These are phyloP conservation scores for Collybia sp. DNA, from an alignment of 768 basidiomycete species.

Conservation along the genomic window DNA sequence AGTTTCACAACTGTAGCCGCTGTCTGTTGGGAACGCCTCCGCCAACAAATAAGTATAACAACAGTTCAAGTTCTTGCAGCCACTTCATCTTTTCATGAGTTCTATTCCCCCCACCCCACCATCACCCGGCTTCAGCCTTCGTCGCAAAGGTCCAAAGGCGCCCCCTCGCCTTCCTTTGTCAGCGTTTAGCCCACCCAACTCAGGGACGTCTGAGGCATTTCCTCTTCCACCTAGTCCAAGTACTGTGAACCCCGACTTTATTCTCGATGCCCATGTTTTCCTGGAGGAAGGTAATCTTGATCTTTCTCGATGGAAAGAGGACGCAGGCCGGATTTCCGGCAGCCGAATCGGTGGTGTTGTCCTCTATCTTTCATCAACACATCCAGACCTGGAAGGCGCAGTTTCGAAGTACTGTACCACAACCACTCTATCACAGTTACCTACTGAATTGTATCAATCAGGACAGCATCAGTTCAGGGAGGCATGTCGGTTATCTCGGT, in stretches of 20 bases:
- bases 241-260: slow-evolving; percentile 52
- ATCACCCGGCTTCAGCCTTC: slow-evolving; percentile 39
- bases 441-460: not conserved
- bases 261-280: slow-evolving; percentile 69
- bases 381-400: slow-evolving; percentile 33
- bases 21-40: not conserved
- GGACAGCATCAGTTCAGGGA: slow-evolving; percentile 8
- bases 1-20: not conserved
- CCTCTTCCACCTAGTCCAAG: slow-evolving; percentile 67
- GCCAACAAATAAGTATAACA: not conserved
- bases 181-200: slow-evolving; percentile 69
- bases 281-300: slow-evolving; percentile 32
- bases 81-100: slow-evolving; percentile 4
- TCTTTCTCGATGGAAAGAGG: slow-evolving; percentile 47
- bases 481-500: slow-evolving; percentile 45
- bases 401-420: slow-evolving; percentile 33
- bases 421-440: too few species aligned
- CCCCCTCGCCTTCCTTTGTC: slow-evolving; percentile 72
- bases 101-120: slow-evolving; percentile 19
- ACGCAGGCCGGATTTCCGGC: slow-evolving; percentile 41
- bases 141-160: slow-evolving; percentile 60
- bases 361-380: slow-evolving; percentile 29
- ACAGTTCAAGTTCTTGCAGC: not conserved
- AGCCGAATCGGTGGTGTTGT: slow-evolving; percentile 52
- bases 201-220: slow-evolving; percentile 62